Conservation (phyloP, 2,329 filamentous ascomycete genomes). For the Cladobotryum protrusum region DNA sequence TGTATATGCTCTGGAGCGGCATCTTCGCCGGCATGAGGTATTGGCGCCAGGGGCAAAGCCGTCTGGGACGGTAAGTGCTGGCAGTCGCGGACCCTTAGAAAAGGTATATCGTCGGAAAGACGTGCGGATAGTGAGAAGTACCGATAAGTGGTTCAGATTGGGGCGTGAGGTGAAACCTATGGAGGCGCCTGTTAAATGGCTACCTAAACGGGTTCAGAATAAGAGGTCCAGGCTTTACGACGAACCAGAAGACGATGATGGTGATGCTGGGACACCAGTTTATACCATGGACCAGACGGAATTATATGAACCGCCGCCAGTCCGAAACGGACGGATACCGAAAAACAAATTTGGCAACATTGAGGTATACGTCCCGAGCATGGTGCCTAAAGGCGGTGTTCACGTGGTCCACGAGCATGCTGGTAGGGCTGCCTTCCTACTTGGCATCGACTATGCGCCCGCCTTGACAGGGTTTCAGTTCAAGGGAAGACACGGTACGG, state of each 20-base stretch:
- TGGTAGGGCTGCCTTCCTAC: constrained; percentile 62
- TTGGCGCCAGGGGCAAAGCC: constrained; percentile 62
- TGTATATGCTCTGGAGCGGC: constrained; percentile 74
- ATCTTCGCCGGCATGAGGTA: constrained; percentile 77
- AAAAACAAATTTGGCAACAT: constrained; percentile 94
- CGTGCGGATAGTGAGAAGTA: constrained; percentile 69
- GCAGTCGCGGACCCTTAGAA: constrained; percentile 59
- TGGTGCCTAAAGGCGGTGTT: constrained; percentile 77
- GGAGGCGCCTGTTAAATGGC: constrained; percentile 76
- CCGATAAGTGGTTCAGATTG: constrained; percentile 85
- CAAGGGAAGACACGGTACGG: constrained; percentile 77
- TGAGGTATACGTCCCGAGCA: constrained; percentile 84
- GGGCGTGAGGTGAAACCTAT: constrained; percentile 72
- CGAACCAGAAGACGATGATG: constrained; percentile 23
- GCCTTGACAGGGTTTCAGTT: constrained; percentile 90
- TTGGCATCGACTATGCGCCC: constrained; percentile 81
- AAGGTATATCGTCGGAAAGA: constrained; percentile 76
- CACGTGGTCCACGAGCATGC: constrained; percentile 61
- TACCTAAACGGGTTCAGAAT: constrained; percentile 43
- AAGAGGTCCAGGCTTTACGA: constrained; percentile 20
- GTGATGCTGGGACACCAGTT: constrained; percentile 45
- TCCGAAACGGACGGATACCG: constrained; percentile 69
- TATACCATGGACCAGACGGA: constrained; percentile 62
- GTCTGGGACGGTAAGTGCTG: constrained; percentile 71
- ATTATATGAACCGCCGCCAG: constrained; percentile 67